Evolutionary conservation across 2,329 filamentous ascomycete genomes (phyloP).

Genomic region (Ceratocystis diversiconidia): DNA sequence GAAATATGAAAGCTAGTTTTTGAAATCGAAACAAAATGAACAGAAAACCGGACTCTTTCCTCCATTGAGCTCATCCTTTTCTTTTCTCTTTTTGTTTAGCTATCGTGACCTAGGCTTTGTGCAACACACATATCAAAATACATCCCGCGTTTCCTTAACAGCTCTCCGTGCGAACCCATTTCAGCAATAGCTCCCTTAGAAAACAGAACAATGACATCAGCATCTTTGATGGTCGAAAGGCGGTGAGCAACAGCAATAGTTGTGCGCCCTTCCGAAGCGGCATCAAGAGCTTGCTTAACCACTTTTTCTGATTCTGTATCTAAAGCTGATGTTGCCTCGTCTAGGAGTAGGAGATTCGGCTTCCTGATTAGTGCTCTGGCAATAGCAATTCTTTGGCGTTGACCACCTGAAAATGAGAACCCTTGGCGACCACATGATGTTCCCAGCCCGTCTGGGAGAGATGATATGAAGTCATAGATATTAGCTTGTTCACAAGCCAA

Average conservation of each 20-base stretch:
- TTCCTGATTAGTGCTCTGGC: constrained; percentile 55
- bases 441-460: constrained; percentile 44
- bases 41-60: too few relatives aligned
- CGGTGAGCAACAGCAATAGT: constrained; percentile 55
- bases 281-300: constrained; percentile 48
- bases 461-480: constrained; percentile 40
- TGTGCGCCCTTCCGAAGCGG: constrained; percentile 28
- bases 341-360: constrained; percentile 52
- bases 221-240: constrained; percentile 39
- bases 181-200: constrained; percentile 43
- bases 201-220: constrained; percentile 50
- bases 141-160: constrained; percentile 34
- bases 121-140: constrained; percentile 41
- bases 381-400: constrained; percentile 59
- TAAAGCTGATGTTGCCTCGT: constrained; percentile 54
- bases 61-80: too few relatives aligned
- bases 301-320: constrained; percentile 53
- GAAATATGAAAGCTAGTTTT: neutral
- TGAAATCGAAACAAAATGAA: too few relatives aligned
- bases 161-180: constrained; percentile 44
- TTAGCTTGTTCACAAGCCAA: constrained; percentile 41
- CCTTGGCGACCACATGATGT: constrained; percentile 53
- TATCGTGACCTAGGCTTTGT: constrained; percentile 29
- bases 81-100: neutral
- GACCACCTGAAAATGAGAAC: constrained; percentile 56